A percentile compares a stretch with the other conserved stretches of the same genome.
phyloP scores from a whole-genome alignment of 2,329 filamentous ascomycete species.

The Microcyclospora tardicrescens region DNA sequence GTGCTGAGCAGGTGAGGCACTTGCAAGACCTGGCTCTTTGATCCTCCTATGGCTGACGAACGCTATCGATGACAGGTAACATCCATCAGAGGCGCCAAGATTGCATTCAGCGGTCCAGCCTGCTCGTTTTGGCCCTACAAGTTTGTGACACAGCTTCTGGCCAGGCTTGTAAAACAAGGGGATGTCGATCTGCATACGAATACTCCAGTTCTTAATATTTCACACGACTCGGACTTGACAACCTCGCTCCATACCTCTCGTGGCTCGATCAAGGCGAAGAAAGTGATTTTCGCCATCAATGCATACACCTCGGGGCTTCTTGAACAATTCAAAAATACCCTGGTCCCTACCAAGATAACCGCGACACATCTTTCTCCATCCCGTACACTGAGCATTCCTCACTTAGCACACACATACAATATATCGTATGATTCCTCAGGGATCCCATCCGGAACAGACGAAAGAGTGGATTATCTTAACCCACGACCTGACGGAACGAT shows the following conservation, averaged over 20 bases:
- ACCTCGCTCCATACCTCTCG: constrained; percentile 11
- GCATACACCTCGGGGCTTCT: constrained; percentile 17
- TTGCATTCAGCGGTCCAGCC: constrained; percentile 34
- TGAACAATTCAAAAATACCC: constrained; percentile 20
- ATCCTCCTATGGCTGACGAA: background rate
- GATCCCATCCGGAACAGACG: background rate
- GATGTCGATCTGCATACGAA: constrained; percentile 59
- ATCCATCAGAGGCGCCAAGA: constrained; percentile 25
- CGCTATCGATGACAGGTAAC: background rate
- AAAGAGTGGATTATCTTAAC: constrained; percentile 28
- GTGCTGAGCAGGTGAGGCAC: constrained; percentile 5
- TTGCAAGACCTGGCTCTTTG: background rate
- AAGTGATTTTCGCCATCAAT: constrained; percentile 21
- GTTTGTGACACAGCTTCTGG: constrained; percentile 56
- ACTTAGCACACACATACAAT: constrained; percentile 19
- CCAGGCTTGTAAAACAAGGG: constrained; percentile 24
- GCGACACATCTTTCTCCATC: constrained; percentile 22
- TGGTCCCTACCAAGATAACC: constrained; percentile 19
- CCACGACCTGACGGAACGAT: constrained; percentile 34
- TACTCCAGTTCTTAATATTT: constrained; percentile 42
- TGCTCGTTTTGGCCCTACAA: constrained; percentile 68
- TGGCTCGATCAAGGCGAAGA: constrained; percentile 16
- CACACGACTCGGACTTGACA: background rate
- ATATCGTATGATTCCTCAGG: constrained; percentile 3
- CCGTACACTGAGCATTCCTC: constrained; percentile 27